Evolutionary conservation across 192 early-diverging fungal genomes (phyloP), one percentile per base, ranked within the genome.

Genomic region (Coemansia sp.): DNA sequence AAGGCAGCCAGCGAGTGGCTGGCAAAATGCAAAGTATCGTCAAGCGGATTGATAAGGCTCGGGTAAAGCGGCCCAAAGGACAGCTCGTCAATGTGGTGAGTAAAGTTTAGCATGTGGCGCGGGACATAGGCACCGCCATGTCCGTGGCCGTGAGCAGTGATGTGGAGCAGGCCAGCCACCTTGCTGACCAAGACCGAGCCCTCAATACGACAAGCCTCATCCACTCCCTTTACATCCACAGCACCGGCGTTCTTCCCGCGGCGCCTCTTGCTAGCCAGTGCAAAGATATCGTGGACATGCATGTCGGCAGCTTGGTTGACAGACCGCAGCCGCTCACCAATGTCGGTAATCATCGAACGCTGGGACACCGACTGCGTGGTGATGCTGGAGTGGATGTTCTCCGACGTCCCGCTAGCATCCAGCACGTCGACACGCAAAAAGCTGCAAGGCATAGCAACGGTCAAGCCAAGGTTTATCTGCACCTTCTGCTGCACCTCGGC

Each of bases 51-150:
- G 37, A 87, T 78, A 21, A 98, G 78, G 38, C 82, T 88, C 2
- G 94, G 94, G 68, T 96, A 97, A 26, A 89, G 68, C 9, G 74
- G 76, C 35, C 96, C 96, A 82, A 96, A 98, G 1, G 94, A 95
- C 26, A 98, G 82, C 71, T 92, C 88, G 63, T 95, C 91, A 39
- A 98, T 92, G 45, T 89, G 87, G 77, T 98, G 96, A 0, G 95
- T 96, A 71, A 98, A 95, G 76, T 98, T 98, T 76, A 98, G 86
- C 55, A 85, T 90, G 88, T 73, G 46, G 51, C 42, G 61, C 24
- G 65, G 69, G 23, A 70, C 83, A 71, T 93, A 91, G 7, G 61
- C 74, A 6, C 87, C 89, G 71, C 80, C 62, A 70, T 96, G 96
- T 45, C 93, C 96, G 70, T 96, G 93, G 11, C 95, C 95, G 39